These are phyloP conservation scores for Colletotrichum kahawae DNA, from an alignment of 2,329 filamentous ascomycete species.

Conservation along the genomic window DNA sequence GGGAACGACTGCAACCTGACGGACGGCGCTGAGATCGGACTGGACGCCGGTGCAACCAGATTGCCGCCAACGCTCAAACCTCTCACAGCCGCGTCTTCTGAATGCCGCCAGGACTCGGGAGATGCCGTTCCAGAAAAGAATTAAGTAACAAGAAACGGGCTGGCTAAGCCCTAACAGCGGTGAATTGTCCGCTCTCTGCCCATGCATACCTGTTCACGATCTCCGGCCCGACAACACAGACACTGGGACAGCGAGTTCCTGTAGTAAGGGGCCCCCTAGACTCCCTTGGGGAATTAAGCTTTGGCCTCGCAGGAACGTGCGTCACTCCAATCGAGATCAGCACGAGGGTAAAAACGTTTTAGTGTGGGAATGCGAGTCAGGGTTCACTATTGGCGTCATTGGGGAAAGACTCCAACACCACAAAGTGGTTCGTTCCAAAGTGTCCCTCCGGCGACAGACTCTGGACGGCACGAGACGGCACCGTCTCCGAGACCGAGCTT, in stretches of 20 bases:
- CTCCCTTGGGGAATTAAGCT: background rate
- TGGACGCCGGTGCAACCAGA: background rate
- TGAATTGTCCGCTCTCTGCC: background rate
- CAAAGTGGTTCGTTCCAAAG: background rate
- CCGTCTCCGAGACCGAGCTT: background rate
- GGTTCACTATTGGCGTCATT: background rate
- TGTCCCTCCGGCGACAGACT: background rate
- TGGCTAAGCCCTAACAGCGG: background rate
- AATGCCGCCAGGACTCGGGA: background rate
- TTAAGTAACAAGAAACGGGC: background rate
- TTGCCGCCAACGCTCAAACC: background rate
- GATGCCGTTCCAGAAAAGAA: background rate
- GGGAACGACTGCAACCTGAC: background rate
- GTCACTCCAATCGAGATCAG: slow-evolving; percentile 8
- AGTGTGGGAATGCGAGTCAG: background rate
- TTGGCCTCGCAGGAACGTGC: background rate
- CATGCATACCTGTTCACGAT: background rate
- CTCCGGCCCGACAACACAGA: background rate
- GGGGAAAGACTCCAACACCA: background rate
- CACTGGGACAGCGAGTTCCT: background rate
- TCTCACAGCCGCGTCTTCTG: background rate
- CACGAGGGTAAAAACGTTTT: background rate
- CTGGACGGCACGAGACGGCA: background rate
- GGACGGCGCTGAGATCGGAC: background rate
- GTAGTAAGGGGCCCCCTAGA: background rate